Evolutionary conservation across 495 filamentous ascomycete species (phyloP).

Genomic region (Tuber magnatum): DNA sequence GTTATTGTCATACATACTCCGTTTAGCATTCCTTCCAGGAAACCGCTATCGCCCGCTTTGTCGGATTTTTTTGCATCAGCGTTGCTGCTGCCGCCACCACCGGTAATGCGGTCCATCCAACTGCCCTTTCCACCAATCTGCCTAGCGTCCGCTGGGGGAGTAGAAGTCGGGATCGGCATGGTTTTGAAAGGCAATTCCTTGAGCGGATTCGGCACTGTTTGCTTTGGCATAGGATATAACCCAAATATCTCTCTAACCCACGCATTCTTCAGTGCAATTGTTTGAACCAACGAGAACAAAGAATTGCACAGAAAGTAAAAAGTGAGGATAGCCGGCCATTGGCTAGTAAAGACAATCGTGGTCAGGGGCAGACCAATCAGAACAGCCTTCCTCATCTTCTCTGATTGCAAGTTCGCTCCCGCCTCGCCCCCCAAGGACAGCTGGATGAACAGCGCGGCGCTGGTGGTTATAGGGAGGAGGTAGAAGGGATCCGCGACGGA

Average conservation of each 20-base stretch:
- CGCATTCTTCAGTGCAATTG: slow-evolving; percentile 48
- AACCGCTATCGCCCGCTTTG: not conserved
- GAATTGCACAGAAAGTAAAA: slow-evolving; percentile 61
- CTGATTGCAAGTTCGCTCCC: slow-evolving; percentile 37
- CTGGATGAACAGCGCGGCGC: slow-evolving; percentile 48
- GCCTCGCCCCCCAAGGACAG: slow-evolving; percentile 39
- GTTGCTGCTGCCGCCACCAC: slow-evolving; percentile 4
- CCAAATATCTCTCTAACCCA: slow-evolving; percentile 49
- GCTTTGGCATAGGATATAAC: slow-evolving; percentile 46
- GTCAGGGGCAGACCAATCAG: slow-evolving; percentile 55
- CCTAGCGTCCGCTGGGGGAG: slow-evolving; percentile 37
- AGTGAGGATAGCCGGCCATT: slow-evolving; percentile 62
- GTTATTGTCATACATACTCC: not conserved
- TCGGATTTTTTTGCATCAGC: not conserved
- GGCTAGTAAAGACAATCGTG: slow-evolving; percentile 55
- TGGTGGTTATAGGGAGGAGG: slow-evolving; percentile 58
- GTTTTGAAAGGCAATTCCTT: slow-evolving; percentile 20
- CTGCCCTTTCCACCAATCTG: slow-evolving; percentile 37
- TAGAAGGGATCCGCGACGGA: slow-evolving; percentile 68
- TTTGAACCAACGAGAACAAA: slow-evolving; percentile 53
- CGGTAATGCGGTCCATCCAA: slow-evolving; percentile 31
- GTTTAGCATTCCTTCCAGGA: not conserved
- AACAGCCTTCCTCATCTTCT: slow-evolving; percentile 50
- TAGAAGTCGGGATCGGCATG: slow-evolving; percentile 27
- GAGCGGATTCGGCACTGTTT: slow-evolving; percentile 16